phyloP scores from a whole-genome alignment of 1,139 yeast species.

The Scheffersomyces insectosa region DNA sequence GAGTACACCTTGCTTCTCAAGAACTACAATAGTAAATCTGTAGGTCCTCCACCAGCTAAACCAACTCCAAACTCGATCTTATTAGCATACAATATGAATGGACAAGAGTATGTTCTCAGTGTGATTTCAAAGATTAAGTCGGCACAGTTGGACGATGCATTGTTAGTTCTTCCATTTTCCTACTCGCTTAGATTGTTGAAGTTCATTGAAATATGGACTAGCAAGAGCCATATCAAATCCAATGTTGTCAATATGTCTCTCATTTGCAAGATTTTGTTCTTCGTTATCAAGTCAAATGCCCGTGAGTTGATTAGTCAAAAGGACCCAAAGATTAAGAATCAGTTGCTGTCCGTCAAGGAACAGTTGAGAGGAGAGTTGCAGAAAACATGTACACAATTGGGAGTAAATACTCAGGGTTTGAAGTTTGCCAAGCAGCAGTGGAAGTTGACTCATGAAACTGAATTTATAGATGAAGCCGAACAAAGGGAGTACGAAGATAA shows the following conservation, averaged over 20 bases:
- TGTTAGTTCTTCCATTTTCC: slow-evolving; percentile 87
- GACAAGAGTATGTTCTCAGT: slow-evolving; percentile 78
- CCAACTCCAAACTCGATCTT: slow-evolving; percentile 73
- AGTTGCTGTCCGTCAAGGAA: slow-evolving; percentile 56
- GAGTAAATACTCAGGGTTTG: slow-evolving; percentile 87
- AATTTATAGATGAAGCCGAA: slow-evolving; percentile 72
- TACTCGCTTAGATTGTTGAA: slow-evolving; percentile 69
- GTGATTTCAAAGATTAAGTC: slow-evolving; percentile 70
- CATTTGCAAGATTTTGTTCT: slow-evolving; percentile 73
- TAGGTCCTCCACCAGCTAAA: slow-evolving; percentile 48
- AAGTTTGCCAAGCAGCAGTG: slow-evolving; percentile 74
- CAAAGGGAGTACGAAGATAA: slow-evolving; percentile 56
- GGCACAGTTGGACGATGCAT: slow-evolving; percentile 88
- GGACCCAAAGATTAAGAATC: slow-evolving; percentile 60
- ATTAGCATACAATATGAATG: slow-evolving; percentile 66
- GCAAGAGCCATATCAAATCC: slow-evolving; percentile 40
- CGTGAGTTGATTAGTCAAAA: slow-evolving; percentile 70
- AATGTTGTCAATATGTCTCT: slow-evolving; percentile 55
- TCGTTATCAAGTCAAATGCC: slow-evolving; percentile 71
- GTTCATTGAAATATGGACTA: slow-evolving; percentile 78
- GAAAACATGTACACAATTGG: slow-evolving; percentile 59
- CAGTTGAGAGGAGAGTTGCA: slow-evolving; percentile 58
- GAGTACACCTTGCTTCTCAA: slow-evolving; percentile 40
- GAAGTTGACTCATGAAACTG: slow-evolving; percentile 71
- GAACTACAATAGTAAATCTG: slow-evolving; percentile 38